A percentile compares a stretch with the other conserved stretches of the same genome.
Conservation (phyloP, 208 protist genomes). For the Leishmania gerbilli region DNA sequence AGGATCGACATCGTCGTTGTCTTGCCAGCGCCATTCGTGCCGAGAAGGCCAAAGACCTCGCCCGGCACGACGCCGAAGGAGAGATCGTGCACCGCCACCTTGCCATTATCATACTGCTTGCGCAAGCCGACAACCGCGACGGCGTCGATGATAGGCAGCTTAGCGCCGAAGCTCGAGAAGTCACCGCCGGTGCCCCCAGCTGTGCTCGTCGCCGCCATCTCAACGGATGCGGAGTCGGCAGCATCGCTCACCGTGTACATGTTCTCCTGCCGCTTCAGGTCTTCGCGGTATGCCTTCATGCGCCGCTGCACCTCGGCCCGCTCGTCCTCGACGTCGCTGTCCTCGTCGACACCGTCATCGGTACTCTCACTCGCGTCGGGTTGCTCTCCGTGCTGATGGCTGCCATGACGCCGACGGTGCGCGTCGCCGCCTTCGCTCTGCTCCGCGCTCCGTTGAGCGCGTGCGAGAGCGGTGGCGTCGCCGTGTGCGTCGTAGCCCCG, state of each 20-base stretch:
- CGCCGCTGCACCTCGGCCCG: constrained; percentile 28
- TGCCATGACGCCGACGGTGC: background rate
- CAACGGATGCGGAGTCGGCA: background rate
- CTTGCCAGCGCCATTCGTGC: constrained; percentile 89
- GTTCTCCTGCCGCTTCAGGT: background rate
- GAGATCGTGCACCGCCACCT: constrained; percentile 55
- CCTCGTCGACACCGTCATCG: constrained; percentile 13
- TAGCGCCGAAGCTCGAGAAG: background rate
- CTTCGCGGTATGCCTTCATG: background rate
- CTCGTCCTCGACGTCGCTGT: constrained; percentile 48
- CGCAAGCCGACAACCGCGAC: constrained; percentile 39
- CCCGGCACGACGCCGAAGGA: constrained; percentile 63
- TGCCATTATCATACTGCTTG: constrained; percentile 29
- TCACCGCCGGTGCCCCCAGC: background rate
- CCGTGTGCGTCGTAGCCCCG: too few species aligned
- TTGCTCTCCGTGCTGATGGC: background rate
- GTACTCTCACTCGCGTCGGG: background rate
- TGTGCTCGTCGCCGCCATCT: background rate
- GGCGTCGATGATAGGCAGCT: constrained; percentile 1
- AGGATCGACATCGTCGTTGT: constrained; percentile 79
- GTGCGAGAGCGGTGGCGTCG: too few species aligned
- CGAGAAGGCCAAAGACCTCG: constrained; percentile 83
- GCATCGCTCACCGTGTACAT: background rate
- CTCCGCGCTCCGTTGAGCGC: too few species aligned
- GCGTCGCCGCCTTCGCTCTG: too few species aligned